Base-by-base conservation (phyloP, 2,329 filamentous ascomycete species). In the Tolypocladium pustulatum region DNA sequence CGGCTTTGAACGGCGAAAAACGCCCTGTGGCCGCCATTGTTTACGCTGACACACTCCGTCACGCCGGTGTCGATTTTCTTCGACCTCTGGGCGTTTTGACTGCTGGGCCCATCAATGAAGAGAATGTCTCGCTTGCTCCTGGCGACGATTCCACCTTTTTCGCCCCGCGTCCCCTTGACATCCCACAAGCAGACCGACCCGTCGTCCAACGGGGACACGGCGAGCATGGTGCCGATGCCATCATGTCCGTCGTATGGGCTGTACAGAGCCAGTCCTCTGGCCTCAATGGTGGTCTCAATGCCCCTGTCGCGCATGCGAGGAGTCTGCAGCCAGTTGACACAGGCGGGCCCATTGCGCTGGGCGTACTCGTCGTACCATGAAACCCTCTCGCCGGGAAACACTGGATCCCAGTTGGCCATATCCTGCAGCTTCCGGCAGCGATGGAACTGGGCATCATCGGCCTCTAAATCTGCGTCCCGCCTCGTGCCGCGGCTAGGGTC, bases 311-410 rank as follows among this genome's bases (percentile, higher is more conserved):
- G 68, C 43, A 77, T 68, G 12, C 73, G 72, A 10, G 87, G 85
- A 58, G 83, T 79, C 67, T 91, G 81, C 49, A 95, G 78, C 92
- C 92, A 97, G 65, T 82, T 87, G 57, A 91, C 77, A 17, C 80
- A 80, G n/a, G 91, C 79, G 0, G 87, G 85, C 0, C 85, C 91
- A 72, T 92, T 81, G 38, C 92, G 82, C 57, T 92, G 90, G 62
- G 95, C 87, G 68, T 91, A 96, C 71, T 97, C 92, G 58, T 89
- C 82, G 70, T 96, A 96, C 88, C 91, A 97, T 55, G 89, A 85
- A 25, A 92, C 79, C 46, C 77, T 78, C 72, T 97, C 91, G 5
- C 73, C 76, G 0, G 85, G 82, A 62, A 88, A 91, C 0, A 83
- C 84, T 0, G 90, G 90, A 65, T 96, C 90, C 91, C 91, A 96